Evolutionary conservation across 2,329 filamentous ascomycete genomes (phyloP).

Genomic region (Grosmannia clavigera): DNA sequence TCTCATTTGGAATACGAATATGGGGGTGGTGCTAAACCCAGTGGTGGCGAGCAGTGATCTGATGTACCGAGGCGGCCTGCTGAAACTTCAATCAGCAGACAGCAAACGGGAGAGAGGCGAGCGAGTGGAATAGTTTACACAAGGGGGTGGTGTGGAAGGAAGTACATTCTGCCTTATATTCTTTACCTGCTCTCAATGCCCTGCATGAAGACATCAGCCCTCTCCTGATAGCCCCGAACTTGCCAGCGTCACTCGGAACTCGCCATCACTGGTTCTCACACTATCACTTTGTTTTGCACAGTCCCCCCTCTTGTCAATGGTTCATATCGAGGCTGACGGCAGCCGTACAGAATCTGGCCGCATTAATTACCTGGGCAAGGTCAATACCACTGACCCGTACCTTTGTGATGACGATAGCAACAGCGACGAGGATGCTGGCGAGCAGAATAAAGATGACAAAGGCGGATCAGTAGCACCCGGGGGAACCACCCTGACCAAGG

Average conservation of each 20-base stretch:
- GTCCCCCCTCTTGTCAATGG: not conserved
- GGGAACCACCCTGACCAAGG: constrained; percentile 15
- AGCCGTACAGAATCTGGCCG: not conserved
- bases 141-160: too few relatives aligned
- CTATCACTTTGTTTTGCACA: not conserved
- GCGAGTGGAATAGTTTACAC: too few relatives aligned
- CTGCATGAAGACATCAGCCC: too few relatives aligned
- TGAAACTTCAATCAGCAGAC: not conserved
- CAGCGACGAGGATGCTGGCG: not conserved
- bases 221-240: not conserved
- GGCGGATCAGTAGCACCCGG: not conserved
- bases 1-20: not conserved
- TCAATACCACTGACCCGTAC: not conserved
- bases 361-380: not conserved
- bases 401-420: not conserved
- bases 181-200: too few relatives aligned
- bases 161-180: not conserved
- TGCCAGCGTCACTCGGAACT: not conserved
- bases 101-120: not conserved
- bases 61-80: not conserved
- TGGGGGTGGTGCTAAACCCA: not conserved
- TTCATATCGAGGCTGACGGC: not conserved
- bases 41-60: not conserved
- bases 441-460: not conserved
- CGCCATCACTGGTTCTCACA: not conserved